phyloP scores from a whole-genome alignment of 2,329 filamentous ascomycete species.

The Mycosphaerella sp. region DNA sequence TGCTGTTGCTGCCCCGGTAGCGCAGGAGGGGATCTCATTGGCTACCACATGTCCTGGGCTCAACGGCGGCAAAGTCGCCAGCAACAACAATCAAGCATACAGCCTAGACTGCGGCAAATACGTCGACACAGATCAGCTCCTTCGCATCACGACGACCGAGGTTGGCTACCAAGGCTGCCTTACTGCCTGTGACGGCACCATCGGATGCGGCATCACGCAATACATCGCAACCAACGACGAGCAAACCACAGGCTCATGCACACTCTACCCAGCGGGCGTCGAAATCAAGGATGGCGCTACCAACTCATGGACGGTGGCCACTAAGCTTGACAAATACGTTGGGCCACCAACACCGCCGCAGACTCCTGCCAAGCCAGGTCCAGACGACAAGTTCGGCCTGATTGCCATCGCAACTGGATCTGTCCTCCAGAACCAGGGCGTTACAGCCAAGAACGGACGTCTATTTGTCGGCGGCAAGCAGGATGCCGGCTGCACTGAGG shows the following conservation, averaged over 20 bases:
- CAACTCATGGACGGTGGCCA: conserved; percentile 10
- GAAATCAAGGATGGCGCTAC: conserved; percentile 3
- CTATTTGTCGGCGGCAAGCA: conserved; percentile 17
- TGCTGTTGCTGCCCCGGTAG: conserved; percentile 1
- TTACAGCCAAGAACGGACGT: conserved; percentile 16
- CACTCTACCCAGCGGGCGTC: conserved; percentile 2
- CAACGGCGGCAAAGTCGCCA: conserved; percentile 1
- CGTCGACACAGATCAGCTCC: conserved; percentile 6
- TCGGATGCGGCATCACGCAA: conserved; percentile 9
- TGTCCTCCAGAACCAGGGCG: conserved; percentile 18
- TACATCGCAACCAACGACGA: conserved; percentile 10
- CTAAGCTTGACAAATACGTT: neutral
- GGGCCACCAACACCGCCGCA: neutral
- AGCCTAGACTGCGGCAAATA: conserved; percentile 13
- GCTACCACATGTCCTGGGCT: conserved; percentile 9
- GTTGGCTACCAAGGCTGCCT: conserved; percentile 14
- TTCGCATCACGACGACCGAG: conserved; percentile 11
- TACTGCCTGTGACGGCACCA: conserved; percentile 15
- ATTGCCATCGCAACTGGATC: conserved; percentile 20
- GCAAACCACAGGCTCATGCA: conserved; percentile 12
- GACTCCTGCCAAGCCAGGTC: neutral
- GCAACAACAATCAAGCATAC: conserved; percentile 12
- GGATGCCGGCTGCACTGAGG: conserved; percentile 11
- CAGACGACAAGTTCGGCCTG: conserved; percentile 17
- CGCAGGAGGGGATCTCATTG: neutral